Base-by-base conservation (phyloP, 345 rosid species). In the Citrus sp. region DNA sequence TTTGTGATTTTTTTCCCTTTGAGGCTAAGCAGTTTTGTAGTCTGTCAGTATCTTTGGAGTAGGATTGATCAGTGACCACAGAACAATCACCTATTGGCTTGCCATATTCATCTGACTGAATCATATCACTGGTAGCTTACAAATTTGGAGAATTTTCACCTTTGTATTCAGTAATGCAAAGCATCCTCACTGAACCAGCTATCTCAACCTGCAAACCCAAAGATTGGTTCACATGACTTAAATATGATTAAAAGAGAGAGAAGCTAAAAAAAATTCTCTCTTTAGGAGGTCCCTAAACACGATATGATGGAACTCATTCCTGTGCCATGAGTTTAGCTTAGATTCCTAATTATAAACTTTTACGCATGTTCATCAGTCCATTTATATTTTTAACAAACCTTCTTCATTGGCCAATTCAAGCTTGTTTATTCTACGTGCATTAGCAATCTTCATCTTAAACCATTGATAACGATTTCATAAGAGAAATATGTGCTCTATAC, bases 1-100 rank as follows among this genome's bases (percentile, higher is more conserved):
- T 84, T 78, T 88, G 82, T 1, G 89, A 85, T 38, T 74, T 70
- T 70, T 68, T 74, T 35, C 86, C 91, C 75, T 77, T 88, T 55
- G 90, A 86, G 70, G 87, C 87, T 76, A 86, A 54, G 35, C 82
- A 25, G 4, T 72, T 69, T 40, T 61, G 81, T 68, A 86, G 73
- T 80, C 84, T 86, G 54, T 80, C 89, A 38, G 78, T 82, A 80
- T 82, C 87, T 70, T 73, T 9, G 68, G 72, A 49, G 30, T 79
- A 81, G 69, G 87, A 79, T 76, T 85, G 71, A 75, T 73, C 35
- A 65, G 77, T 68, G 19, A 76, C 79, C 1, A 38, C 12, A 70
- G 84, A 77, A 73, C 24, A 35, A 79, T 81, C 80, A 68, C 56
- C 73, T 7, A 4, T 25, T 37, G 69, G 74, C 35, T 66, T 80